Conservation (phyloP, 495 filamentous ascomycete species). For the Elasticomyces elasticus region DNA sequence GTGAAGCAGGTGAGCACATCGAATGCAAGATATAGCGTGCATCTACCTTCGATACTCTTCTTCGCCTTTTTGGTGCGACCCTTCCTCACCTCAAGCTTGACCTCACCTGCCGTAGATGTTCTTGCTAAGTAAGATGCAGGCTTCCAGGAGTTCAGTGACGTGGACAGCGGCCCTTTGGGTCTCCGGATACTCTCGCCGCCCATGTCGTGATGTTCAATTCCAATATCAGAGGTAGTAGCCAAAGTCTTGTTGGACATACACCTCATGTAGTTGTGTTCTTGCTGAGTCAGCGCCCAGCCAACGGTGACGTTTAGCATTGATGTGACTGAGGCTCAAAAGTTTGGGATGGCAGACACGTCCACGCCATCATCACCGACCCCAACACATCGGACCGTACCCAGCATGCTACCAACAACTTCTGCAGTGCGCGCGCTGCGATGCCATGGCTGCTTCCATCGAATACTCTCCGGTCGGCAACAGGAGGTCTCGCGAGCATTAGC, state of each 20-base stretch:
- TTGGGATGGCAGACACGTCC: neutral
- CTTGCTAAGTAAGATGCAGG: neutral
- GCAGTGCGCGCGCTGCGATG: neutral
- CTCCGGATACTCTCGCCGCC: neutral
- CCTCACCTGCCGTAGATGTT: neutral
- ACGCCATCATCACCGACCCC: neutral
- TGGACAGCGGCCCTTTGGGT: neutral
- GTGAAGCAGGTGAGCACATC: neutral
- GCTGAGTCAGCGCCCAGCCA: neutral
- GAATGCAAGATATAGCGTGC: neutral
- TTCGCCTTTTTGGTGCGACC: neutral
- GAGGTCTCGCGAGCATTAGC: neutral
- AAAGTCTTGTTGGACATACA: no score
- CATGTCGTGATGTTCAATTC: neutral
- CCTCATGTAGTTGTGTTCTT: neutral
- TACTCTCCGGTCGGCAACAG: neutral
- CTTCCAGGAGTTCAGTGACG: neutral
- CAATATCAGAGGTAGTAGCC: neutral
- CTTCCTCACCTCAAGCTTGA: neutral
- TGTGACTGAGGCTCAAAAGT: neutral
- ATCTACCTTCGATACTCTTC: slow-evolving; percentile 1
- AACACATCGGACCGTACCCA: neutral
- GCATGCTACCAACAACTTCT: neutral
- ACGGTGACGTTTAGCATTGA: neutral
- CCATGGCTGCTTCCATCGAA: neutral